Base-by-base conservation (phyloP, 2,329 filamentous ascomycete species). In the Moelleriella libera region DNA sequence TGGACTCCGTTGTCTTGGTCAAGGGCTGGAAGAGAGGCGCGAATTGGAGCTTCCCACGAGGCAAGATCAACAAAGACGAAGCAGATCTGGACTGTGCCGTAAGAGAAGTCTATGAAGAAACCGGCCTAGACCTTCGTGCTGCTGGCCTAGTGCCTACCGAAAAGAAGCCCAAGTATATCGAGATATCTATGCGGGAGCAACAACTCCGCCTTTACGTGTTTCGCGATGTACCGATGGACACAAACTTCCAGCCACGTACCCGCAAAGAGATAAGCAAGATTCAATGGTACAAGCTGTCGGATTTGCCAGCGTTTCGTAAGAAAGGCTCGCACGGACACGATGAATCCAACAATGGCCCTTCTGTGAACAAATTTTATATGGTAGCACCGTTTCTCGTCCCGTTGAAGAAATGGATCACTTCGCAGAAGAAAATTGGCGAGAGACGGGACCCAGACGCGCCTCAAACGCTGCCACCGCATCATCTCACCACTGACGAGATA, bases 61-160 rank as follows among this genome's bases (percentile, higher is more conserved):
- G 92, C 40, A 98, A 98, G 68, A 97, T 98, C 67, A 96, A 96
- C 70, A 94, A 95, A 66, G 87, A 94, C 58, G 92, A 98, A 64
- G 82, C 86, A 50, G 90, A 98, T 59, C 67, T 97, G 48, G 88
- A 92, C 60, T 98, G 94, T 63, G 92, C 94, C 29, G 76, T 96
- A 46, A 80, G 92, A 46, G 92, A 98, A 60, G 90, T 95, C 5
- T 92, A 89, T 60, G 92, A 98, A 63, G 92, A 98, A 68, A 98
- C 92, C 0, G 92, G 92, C 1, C 88, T 86, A 56, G 87, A 98
- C 61, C 72, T 95, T 46, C 75, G 73, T 32, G 74, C 75, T 34
- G 84, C 89, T 29, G 86, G 85, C 4, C 67, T 97, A 43, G 81
- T 96, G 12, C 78, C 82, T 32, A 74, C 80, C 30, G 76, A 84